Percentiles rank a stretch among this genome's conserved stretches.
These are phyloP conservation scores for Erodium trifolium DNA, from an alignment of 441 rosid genomes.

Conservation along the genomic window DNA sequence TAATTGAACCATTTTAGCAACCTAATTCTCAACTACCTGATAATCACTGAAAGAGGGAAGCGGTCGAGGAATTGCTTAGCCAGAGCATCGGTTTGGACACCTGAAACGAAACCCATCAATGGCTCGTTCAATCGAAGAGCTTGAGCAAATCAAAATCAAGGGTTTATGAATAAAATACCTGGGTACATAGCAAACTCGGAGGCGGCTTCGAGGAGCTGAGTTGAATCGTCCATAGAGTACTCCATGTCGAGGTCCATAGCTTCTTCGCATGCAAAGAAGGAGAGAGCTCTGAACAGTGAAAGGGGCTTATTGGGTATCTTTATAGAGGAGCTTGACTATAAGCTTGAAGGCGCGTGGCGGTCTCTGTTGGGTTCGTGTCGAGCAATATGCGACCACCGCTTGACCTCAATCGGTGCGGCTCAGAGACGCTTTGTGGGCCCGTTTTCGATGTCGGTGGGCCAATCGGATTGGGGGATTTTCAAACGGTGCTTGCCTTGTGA, in stretches of 20 bases:
- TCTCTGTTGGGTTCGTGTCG: neutral
- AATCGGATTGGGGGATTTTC: no score
- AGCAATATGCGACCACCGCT: neutral
- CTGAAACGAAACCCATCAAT: constrained; percentile 25
- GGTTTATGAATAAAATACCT: constrained; percentile 24
- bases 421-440: neutral
- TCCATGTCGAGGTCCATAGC: constrained; percentile 31
- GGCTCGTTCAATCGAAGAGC: neutral
- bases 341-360: neutral
- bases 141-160: neutral
- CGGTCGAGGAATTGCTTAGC: constrained; percentile 65
- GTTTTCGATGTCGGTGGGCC: neutral
- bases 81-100: constrained; percentile 51
- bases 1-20: neutral
- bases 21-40: constrained; percentile 37
- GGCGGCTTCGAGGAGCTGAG: constrained; percentile 58
- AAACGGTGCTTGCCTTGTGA: no score
- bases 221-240: constrained; percentile 43
- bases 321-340: neutral
- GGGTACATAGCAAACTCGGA: constrained; percentile 65
- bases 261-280: neutral
- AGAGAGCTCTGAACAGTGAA: neutral
- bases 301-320: neutral
- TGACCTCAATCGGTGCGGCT: neutral
- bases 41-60: constrained; percentile 67